Evolutionary conservation across 2,329 filamentous ascomycete genomes (phyloP).

Genomic region (Colletotrichum theobromicola): DNA sequence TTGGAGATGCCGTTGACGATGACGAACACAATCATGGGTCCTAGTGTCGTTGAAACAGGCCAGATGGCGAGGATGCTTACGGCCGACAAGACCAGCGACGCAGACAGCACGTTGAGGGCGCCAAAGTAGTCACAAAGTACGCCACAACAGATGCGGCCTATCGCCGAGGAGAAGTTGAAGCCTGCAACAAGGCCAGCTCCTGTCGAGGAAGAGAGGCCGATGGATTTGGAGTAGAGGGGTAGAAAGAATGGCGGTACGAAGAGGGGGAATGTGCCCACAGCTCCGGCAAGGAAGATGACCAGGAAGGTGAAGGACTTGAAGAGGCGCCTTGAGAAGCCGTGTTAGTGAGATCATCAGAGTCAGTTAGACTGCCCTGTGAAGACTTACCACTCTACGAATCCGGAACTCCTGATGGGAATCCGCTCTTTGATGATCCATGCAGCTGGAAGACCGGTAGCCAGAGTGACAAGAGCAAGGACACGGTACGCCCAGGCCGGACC

Average conservation of each 20-base stretch:
- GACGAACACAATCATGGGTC: conserved; percentile 60
- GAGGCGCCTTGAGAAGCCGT: conserved; percentile 42
- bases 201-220: conserved; percentile 56
- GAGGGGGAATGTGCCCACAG: conserved; percentile 63
- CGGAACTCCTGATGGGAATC: conserved; percentile 37
- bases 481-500: conserved; percentile 58
- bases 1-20: conserved; percentile 65
- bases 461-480: conserved; percentile 54
- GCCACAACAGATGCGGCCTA: conserved; percentile 61
- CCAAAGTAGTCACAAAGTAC: conserved; percentile 59
- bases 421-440: conserved; percentile 59
- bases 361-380: background rate
- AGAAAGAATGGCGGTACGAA: conserved; percentile 68
- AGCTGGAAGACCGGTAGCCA: conserved; percentile 60
- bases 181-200: conserved; percentile 65
- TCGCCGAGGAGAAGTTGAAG: conserved; percentile 65
- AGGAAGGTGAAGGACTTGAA: conserved; percentile 58
- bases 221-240: conserved; percentile 58
- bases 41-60: conserved; percentile 62
- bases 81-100: conserved; percentile 55
- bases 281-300: conserved; percentile 57
- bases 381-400: conserved; percentile 55
- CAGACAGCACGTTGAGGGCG: conserved; percentile 58
- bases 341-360: conserved; percentile 11
- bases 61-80: conserved; percentile 66